Base-by-base conservation (phyloP, 306 rosid species). In the Dryas drummondii region DNA sequence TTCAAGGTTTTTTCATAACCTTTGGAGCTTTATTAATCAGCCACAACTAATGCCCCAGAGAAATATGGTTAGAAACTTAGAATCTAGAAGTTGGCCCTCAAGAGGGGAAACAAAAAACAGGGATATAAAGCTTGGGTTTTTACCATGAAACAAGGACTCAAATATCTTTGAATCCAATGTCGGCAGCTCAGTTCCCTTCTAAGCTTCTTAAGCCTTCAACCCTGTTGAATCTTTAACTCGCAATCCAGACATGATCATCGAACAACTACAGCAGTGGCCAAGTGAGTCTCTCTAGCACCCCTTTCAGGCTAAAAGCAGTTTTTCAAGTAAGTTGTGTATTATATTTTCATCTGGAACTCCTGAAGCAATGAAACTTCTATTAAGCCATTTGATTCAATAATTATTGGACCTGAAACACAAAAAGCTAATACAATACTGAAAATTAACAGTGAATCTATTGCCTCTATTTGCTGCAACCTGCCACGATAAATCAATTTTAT, bases 151-250 rank as follows among this genome's bases (percentile, higher is more conserved):
- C 32, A 19, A 32, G 47, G 17, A 40, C 17, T 76, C 49, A 15
- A 22, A 37, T 55, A 78, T 4, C 66, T 15, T 42, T 6, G 53
- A 37, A 9, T 78, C 69, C 72, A 45, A 22, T 45, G 61, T 41
- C 26, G 11, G 52, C 50, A 47, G 54, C 68, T 16, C 46, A 63
- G 40, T 71, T 71, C 60, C 73, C 46, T 44, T 44, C 72, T 62
- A 11, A 65, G 47, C 60, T 55, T 75, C 45, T 7, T 51, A 49
- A 47, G 65, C 69, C 7, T 17, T 55, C 58, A 55, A 65, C 4
- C 40, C 71, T 15, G 32, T 52, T 16, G 16, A 41, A 16, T 63
- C 10, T 45, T 12, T 22, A 6, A 41, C 37, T 0, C 6, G 10
- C n/a, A 11, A 49, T 42, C 62, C 15, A 47, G 3, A 58, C 53